phyloP scores from a whole-genome alignment of 495 filamentous ascomycete genomes.

The Staphylotrichum tortipilum region DNA sequence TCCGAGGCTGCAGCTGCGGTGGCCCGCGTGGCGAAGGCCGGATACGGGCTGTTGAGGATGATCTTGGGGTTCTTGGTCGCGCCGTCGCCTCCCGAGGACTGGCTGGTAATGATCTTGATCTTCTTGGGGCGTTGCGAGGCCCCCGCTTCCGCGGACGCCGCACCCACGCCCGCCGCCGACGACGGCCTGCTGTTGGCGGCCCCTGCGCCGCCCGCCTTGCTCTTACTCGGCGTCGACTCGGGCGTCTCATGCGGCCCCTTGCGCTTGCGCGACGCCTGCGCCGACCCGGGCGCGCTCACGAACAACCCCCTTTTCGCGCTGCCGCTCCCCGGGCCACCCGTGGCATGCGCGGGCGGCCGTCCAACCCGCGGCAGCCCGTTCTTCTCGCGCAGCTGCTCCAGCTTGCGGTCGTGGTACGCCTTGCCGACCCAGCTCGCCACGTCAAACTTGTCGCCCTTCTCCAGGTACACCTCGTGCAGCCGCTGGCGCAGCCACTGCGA shows the following conservation, averaged over 20 bases:
- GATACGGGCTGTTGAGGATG: not conserved
- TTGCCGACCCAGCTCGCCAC: slow-evolving; percentile 30
- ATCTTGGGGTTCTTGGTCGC: not conserved
- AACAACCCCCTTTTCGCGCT: not conserved
- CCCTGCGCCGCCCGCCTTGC: not conserved
- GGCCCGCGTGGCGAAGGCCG: not conserved
- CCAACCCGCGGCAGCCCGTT: slow-evolving; percentile 41
- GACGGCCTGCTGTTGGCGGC: not conserved
- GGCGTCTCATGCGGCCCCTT: slow-evolving; percentile 20
- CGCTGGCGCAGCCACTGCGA: slow-evolving; percentile 43
- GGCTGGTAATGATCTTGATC: slow-evolving; percentile 7
- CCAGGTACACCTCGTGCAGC: slow-evolving; percentile 29
- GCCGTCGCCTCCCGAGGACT: not conserved
- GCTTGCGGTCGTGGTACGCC: slow-evolving; percentile 38
- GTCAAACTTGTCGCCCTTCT: slow-evolving; percentile 34
- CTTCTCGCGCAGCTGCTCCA: slow-evolving; percentile 32
- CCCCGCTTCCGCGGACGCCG: not conserved
- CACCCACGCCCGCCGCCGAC: not conserved
- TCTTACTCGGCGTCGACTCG: slow-evolving; percentile 5
- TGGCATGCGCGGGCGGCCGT: slow-evolving; percentile 32
- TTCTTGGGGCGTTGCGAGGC: not conserved
- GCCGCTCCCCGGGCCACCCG: not conserved
- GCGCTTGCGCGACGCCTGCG: no score
- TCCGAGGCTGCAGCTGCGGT: no score
- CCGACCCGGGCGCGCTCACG: no score